Conservation (phyloP, 352 stramenopile species). For the Pythium sukuiense region DNA sequence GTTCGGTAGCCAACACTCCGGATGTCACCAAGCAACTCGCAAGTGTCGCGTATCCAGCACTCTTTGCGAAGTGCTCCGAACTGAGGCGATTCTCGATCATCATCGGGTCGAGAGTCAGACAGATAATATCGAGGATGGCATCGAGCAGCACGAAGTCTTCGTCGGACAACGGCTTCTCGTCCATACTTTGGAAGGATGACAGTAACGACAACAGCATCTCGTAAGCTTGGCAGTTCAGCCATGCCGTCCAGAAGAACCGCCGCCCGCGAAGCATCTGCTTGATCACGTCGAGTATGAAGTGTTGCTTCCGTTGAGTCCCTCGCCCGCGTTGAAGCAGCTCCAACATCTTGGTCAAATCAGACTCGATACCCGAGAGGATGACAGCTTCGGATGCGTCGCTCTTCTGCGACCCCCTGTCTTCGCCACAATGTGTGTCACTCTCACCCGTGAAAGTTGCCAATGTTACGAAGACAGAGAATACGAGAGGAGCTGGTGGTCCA, state of each 20-base stretch:
- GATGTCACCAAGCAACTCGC: conserved; percentile 61
- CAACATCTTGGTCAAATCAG: conserved; percentile 56
- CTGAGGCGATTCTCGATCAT: conserved; percentile 29
- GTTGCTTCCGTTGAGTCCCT: conserved; percentile 33
- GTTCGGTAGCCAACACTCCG: conserved; percentile 40
- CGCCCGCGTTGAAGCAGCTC: conserved; percentile 49
- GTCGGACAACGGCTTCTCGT: conserved; percentile 1
- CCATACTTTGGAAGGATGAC: conserved; percentile 46
- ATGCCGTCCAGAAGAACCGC: conserved; percentile 40
- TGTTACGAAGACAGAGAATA: conserved; percentile 49
- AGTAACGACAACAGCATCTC: conserved; percentile 61
- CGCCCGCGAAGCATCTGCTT: conserved; percentile 48
- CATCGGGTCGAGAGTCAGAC: conserved; percentile 41
- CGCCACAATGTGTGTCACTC: not conserved
- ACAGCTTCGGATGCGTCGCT: not conserved
- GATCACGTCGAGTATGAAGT: conserved; percentile 41
- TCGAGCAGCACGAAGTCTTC: conserved; percentile 52
- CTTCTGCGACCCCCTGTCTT: not conserved
- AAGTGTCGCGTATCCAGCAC: conserved; percentile 48
- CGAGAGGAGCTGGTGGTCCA: conserved; percentile 17
- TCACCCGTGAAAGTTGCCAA: conserved; percentile 14
- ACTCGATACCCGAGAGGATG: conserved; percentile 53
- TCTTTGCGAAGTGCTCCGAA: conserved; percentile 41
- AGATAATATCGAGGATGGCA: conserved; percentile 49
- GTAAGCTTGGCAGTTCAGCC: conserved; percentile 54